Base-by-base conservation (phyloP, 306 rosid genomes). In the Astragalus membranaceus region DNA sequence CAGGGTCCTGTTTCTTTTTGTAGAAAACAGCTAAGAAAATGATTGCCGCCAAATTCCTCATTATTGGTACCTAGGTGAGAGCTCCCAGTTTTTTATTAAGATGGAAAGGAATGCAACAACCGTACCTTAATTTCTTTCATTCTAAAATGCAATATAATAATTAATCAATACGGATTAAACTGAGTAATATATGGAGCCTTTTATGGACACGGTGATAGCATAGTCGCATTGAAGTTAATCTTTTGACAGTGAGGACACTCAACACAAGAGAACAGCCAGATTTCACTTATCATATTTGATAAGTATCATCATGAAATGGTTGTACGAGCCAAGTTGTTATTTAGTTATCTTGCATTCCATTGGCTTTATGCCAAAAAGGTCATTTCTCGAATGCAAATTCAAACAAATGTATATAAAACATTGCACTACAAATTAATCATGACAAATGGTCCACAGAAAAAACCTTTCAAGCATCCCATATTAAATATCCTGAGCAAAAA, bases 231-330 rank as follows among this genome's bases (percentile, higher is more conserved):
- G 7, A 33, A 33, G 13, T 55, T 62, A 16, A 46, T 61, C 55
- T 69, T 37, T 42, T 41, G 47, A 17, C 48, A 48, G 47, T 63
- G 20, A n/a, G 33, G 17, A 70, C 54, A 71, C 66, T 30, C 65
- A 33, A 8, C 48, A 44, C 42, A 14, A 58, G 48, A 58, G 55
- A 61, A 44, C 64, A 36, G 59, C 26, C 35, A 80, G 13, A 32
- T 70, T 61, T 33, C 14, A 46, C 16, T 55, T 23, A 57, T 56
- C 63, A 63, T 42, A 46, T 37, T 46, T 56, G 23, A 29, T 15
- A 29, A 37, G 61, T 47, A 69, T 63, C 58, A 69, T 63, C 58
- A 48, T 48, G 33, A 70, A 75, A 33, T 80, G 49, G 70, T 50
- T 58, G 23, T 49, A 64, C 56, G n/a, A n/a, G n/a, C n/a, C n/a